Base-by-base conservation (phyloP, 2,329 filamentous ascomycete species). In the Colletotrichum agaves region DNA sequence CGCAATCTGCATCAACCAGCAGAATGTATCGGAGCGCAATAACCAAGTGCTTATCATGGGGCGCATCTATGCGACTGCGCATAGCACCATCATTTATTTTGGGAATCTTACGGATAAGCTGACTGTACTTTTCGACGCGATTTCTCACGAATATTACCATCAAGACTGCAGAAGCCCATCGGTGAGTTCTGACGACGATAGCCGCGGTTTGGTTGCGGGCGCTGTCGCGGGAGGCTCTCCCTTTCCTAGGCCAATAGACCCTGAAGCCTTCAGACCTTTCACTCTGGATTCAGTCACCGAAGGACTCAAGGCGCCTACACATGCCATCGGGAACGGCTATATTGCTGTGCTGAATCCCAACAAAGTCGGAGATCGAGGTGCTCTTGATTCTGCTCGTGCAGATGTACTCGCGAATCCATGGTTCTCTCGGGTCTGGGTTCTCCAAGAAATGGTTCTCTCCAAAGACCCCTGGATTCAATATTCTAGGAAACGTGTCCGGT, bases 1-100 rank as follows among this genome's bases (percentile, higher is more conserved):
- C 50, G 75, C 78, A 19, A 72, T 77, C 11, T 74, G 76, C 63
- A 77, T 78, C 71, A 72, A 78, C 64, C 75, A 78, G 60, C 7
- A 31, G 5, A 62, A 75, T 12, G 13, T 58, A 0, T 41, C 44
- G 0, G 76, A 78, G 46, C 76, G 75, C 44, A 68, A 69, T 11
- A 33, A 53, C 3, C 76, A 78, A 62, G 76, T 78, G 0, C 43
- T 37, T 17, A 64, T 75, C 55, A 77, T 77, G 75, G 72, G 74
- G 10, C 61, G 67, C 37, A 78, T 75, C 15, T 78, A 76, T 62
- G 71, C 71, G 0, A 50, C 46, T 2, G 75, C 72, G 15, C 17
- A 69, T 37, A 55, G 3, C 7, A 69, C 56, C 15, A 31, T 69
- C 15, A 66, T 69, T 49, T 21, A 66, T n/a, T 19, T 69, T 2